Evolutionary conservation across 345 rosid genomes (phyloP).

Genomic region (Passiflora organensis): DNA sequence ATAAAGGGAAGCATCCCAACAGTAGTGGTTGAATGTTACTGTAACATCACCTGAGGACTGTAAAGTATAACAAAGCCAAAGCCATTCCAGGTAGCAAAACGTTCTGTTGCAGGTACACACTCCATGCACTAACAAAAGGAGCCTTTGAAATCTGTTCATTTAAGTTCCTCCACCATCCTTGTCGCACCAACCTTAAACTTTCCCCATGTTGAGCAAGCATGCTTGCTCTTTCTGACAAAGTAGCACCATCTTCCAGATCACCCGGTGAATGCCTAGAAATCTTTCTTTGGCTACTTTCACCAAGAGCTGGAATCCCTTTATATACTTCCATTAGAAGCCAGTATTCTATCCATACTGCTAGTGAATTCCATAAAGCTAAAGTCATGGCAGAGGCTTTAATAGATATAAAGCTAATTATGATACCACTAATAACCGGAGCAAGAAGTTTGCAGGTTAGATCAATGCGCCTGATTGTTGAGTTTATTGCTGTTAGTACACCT

Average conservation of each 20-base stretch:
- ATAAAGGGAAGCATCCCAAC: too few species aligned
- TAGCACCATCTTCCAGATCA: conserved; percentile 11
- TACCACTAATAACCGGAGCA: conserved; percentile 70
- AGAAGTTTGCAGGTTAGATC: conserved; percentile 75
- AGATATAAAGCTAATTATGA: conserved; percentile 77
- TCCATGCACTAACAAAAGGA: conserved; percentile 59
- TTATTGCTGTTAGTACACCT: conserved; percentile 51
- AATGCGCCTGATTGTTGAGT: conserved; percentile 65
- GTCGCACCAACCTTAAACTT: conserved; percentile 8
- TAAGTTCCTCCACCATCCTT: conserved; percentile 21
- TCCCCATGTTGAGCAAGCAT: conserved; percentile 5
- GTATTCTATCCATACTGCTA: conserved; percentile 67
- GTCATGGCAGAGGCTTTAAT: conserved; percentile 64
- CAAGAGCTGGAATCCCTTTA: conserved; percentile 54
- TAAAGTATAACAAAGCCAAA: conserved; percentile 68
- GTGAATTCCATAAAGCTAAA: conserved; percentile 48
- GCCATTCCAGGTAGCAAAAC: conserved; percentile 65
- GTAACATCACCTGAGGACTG: conserved; percentile 69
- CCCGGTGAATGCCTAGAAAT: conserved; percentile 17
- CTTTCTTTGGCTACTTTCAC: conserved; percentile 43
- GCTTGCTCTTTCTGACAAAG: conserved; percentile 13
- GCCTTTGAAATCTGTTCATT: conserved; percentile 32
- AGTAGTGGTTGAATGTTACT: too few species aligned
- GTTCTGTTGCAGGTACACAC: conserved; percentile 54
- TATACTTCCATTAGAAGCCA: conserved; percentile 69